phyloP scores from a whole-genome alignment of 805 yeast genomes.

The Sungouiella blattae region DNA sequence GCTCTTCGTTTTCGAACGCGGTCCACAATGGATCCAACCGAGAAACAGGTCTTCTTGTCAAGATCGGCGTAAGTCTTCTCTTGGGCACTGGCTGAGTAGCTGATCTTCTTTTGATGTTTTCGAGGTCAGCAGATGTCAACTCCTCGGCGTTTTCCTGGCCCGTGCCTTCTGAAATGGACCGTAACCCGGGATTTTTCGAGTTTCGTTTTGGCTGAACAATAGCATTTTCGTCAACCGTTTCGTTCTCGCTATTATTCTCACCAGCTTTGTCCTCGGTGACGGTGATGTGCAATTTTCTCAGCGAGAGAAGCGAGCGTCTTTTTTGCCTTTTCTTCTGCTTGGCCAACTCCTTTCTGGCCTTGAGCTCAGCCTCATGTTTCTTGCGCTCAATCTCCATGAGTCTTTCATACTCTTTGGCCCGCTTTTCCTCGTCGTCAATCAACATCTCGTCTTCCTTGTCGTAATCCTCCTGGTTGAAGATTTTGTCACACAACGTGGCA shows the following conservation, averaged over 20 bases:
- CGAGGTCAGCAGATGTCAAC: constrained; percentile 45
- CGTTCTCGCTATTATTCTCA: constrained; percentile 8
- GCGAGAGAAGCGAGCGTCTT: constrained; percentile 37
- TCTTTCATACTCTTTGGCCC: constrained; percentile 44
- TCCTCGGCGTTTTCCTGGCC: constrained; percentile 31
- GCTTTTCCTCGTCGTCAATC: constrained; percentile 40
- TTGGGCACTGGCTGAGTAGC: constrained; percentile 40
- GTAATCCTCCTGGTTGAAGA: constrained; percentile 63
- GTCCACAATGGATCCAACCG: constrained; percentile 55
- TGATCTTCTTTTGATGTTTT: constrained; percentile 42
- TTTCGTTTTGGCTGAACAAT: constrained; percentile 37
- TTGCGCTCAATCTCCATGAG: constrained; percentile 44
- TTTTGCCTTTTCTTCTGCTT: constrained; percentile 42
- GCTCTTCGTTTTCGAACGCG: constrained; percentile 47
- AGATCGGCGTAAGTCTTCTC: constrained; percentile 31
- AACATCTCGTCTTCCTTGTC: constrained; percentile 47
- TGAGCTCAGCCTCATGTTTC: constrained; percentile 52
- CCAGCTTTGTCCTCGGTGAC: constrained; percentile 29
- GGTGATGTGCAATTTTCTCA: constrained; percentile 33
- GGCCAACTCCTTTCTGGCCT: constrained; percentile 45
- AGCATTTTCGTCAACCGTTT: constrained; percentile 23
- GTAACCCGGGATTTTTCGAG: constrained; percentile 24
- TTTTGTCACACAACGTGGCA: constrained; percentile 73
- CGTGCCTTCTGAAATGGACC: constrained; percentile 37
- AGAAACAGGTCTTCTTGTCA: constrained; percentile 55